A percentile compares a stretch with the other conserved stretches of the same genome.
These are phyloP conservation scores for Keqinozyma sinolaborantium DNA, from an alignment of 1,139 yeast genomes.

Conservation along the genomic window DNA sequence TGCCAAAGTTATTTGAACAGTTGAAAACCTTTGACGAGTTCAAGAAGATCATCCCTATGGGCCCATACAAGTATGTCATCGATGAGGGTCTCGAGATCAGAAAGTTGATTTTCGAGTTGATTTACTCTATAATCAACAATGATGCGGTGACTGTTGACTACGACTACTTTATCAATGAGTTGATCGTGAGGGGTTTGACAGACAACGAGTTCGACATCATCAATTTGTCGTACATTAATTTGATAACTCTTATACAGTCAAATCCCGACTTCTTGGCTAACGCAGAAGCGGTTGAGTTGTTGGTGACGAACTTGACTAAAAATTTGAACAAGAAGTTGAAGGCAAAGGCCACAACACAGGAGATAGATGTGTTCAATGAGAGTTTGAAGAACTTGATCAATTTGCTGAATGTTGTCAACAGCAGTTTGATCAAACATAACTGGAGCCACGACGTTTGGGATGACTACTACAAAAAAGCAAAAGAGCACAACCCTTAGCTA, in stretches of 20 bases:
- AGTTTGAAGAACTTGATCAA: constrained; percentile 24
- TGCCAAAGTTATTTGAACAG: constrained; percentile 55
- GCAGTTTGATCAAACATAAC: constrained; percentile 10
- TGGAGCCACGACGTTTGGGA: constrained; percentile 15
- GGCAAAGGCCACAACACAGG: constrained; percentile 43
- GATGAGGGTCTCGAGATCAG: constrained; percentile 79
- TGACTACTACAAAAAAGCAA: constrained; percentile 9
- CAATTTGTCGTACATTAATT: constrained; percentile 32
- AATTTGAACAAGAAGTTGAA: constrained; percentile 35
- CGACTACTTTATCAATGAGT: constrained; percentile 21
- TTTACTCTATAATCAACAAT: constrained; percentile 49
- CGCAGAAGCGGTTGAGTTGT: constrained; percentile 15
- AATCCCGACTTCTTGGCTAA: constrained; percentile 16
- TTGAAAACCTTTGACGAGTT: constrained; percentile 53
- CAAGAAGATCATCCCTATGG: constrained; percentile 72
- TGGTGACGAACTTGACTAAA: constrained; percentile 21
- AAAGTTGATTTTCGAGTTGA: constrained; percentile 68
- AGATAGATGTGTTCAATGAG: constrained; percentile 32
- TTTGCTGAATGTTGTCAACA: constrained; percentile 20
- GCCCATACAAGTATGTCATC: constrained; percentile 80
- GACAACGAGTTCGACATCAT: constrained; percentile 41
- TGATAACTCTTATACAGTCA: constrained; percentile 23
- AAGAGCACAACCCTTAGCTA: too few relatives aligned
- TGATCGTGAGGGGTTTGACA: constrained; percentile 29
- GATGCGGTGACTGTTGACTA: constrained; percentile 18